phyloP scores from a whole-genome alignment of 1,284 basidiomycete species.

The Spongispora temasekensis region DNA sequence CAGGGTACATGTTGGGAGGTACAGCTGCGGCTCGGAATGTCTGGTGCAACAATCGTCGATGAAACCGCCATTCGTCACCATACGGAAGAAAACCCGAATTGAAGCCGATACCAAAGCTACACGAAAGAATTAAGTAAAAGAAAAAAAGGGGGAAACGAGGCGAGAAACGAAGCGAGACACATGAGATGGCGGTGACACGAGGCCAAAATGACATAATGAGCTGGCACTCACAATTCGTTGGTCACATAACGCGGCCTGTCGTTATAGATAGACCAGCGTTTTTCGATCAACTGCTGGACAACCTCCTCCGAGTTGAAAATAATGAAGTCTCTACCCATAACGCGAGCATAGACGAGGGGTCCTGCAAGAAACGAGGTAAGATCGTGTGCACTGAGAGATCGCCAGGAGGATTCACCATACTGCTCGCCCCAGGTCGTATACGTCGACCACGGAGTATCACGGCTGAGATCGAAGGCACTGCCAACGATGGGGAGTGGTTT shows the following conservation, averaged over 20 bases:
- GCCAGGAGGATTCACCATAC: slow-evolving; percentile 5
- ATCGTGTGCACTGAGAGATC: background rate
- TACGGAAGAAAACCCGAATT: slow-evolving; percentile 9
- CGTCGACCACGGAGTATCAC: slow-evolving; percentile 8
- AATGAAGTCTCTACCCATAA: slow-evolving; percentile 16
- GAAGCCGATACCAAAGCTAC: slow-evolving; percentile 8
- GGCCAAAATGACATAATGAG: background rate
- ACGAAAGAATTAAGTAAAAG: background rate
- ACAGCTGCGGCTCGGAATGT: slow-evolving; percentile 2
- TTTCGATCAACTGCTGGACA: slow-evolving; percentile 24
- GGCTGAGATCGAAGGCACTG: background rate
- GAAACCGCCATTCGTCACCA: slow-evolving; percentile 2
- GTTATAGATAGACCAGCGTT: slow-evolving; percentile 23
- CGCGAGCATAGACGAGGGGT: slow-evolving; percentile 4
- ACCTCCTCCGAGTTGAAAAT: slow-evolving; percentile 27
- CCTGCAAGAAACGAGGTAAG: background rate
- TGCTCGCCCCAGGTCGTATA: slow-evolving; percentile 4
- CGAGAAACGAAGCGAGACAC: background rate
- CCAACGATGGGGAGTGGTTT: slow-evolving; percentile 8
- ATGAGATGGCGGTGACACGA: background rate
- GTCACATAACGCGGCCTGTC: slow-evolving; percentile 18
- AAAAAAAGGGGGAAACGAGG: background rate
- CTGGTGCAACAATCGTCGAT: slow-evolving; percentile 1
- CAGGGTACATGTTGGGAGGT: background rate
- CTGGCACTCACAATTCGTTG: slow-evolving; percentile 7